A percentile compares a stretch with the other conserved stretches of the same genome.
phyloP scores from a whole-genome alignment of 2,329 filamentous ascomycete genomes.

The Aspergillus sp. region DNA sequence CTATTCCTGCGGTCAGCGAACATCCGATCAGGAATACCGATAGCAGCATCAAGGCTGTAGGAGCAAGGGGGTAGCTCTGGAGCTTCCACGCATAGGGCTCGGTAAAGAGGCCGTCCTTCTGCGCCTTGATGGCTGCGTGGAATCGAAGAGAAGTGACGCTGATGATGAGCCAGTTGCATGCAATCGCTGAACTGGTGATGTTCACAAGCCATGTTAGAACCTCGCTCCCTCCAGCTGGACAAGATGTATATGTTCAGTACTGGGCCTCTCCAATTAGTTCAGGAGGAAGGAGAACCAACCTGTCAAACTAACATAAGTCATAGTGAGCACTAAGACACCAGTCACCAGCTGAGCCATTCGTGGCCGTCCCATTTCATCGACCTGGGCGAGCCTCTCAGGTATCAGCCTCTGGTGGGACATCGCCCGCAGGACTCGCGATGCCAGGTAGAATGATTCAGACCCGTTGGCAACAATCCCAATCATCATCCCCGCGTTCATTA shows the following conservation, averaged over 20 bases:
- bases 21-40: conserved; percentile 2
- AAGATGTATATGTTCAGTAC: too few species aligned
- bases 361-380: conserved; percentile 32
- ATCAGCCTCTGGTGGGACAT: conserved; percentile 32
- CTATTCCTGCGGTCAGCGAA: background rate
- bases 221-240: conserved; percentile 4
- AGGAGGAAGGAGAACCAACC: conserved; percentile 16
- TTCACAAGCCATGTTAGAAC: conserved; percentile 12
- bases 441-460: conserved; percentile 33
- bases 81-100: conserved; percentile 31
- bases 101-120: conserved; percentile 23
- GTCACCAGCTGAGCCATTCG: conserved; percentile 30
- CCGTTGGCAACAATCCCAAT: conserved; percentile 32
- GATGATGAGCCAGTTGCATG: conserved; percentile 37
- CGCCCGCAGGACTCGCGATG: conserved; percentile 32
- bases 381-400: conserved; percentile 25
- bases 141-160: conserved; percentile 33
- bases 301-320: conserved; percentile 35
- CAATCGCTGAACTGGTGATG: conserved; percentile 34
- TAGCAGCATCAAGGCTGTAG: conserved; percentile 6
- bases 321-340: conserved; percentile 19
- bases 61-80: conserved; percentile 29
- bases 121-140: conserved; percentile 23
- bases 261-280: background rate
- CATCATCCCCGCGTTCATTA: conserved; percentile 36